A percentile compares a stretch with the other conserved stretches of the same genome.
These are phyloP conservation scores for Calonectria leucothoes DNA, from an alignment of 2,329 filamentous ascomycete species.

Conservation along the genomic window DNA sequence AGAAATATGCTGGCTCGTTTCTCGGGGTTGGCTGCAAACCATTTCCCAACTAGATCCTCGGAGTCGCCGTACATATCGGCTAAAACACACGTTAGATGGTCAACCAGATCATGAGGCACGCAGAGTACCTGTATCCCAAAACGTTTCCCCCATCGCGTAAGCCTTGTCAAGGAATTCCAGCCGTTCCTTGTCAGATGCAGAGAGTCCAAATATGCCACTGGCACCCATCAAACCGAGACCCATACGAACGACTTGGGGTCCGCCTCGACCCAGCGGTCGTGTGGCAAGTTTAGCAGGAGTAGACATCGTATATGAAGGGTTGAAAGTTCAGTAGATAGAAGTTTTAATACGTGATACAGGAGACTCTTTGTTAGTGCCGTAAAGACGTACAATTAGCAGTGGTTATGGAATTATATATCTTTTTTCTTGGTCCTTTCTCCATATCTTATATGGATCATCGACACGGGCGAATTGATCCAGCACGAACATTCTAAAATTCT, in stretches of 20 bases:
- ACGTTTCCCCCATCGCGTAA: neutral
- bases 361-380: too few relatives aligned
- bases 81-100: too few relatives aligned
- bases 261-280: neutral
- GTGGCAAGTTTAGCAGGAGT: neutral
- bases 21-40: slow-evolving; percentile 48
- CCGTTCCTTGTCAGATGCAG: neutral
- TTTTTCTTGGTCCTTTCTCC: too few relatives aligned
- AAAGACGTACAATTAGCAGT: too few relatives aligned
- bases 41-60: slow-evolving; percentile 57
- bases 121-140: neutral
- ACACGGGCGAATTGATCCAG: too few relatives aligned
- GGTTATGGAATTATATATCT: too few relatives aligned
- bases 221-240: slow-evolving; percentile 19
- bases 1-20: slow-evolving; percentile 56
- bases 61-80: slow-evolving; percentile 52
- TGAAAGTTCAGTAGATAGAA: too few relatives aligned
- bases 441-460: too few relatives aligned
- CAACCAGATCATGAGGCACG: too few relatives aligned
- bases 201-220: slow-evolving; percentile 3
- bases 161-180: neutral
- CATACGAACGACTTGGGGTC: neutral
- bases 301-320: neutral
- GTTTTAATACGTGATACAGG: too few relatives aligned
- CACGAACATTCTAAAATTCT: too few relatives aligned